phyloP scores from a whole-genome alignment of 345 rosid species.

The Rubroshorea leprosula region DNA sequence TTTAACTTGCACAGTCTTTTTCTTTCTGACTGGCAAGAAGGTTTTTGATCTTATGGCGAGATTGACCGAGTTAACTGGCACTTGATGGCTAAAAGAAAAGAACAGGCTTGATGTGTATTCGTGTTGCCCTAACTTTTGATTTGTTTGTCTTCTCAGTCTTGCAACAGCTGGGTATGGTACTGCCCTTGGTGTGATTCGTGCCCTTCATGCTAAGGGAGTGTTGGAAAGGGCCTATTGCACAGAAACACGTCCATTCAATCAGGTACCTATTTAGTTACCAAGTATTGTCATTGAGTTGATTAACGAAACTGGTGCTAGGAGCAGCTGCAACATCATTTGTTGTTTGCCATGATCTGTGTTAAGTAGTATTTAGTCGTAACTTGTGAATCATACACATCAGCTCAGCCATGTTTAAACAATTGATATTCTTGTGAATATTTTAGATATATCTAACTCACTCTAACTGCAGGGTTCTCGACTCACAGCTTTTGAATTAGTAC shows the following conservation, averaged over 20 bases:
- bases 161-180: slow-evolving; percentile 99
- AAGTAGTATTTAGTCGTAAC: no score
- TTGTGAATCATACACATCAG: neutral
- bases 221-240: slow-evolving; percentile 89
- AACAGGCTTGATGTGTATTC: no score
- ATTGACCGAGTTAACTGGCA: neutral
- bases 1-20: no score
- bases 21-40: no score
- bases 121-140: neutral
- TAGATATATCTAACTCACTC: neutral
- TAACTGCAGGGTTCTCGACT: slow-evolving; percentile 81
- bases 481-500: slow-evolving; percentile 91
- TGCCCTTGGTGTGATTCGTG: slow-evolving; percentile 87
- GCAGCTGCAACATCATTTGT: neutral
- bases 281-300: neutral
- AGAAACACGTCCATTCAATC: slow-evolving; percentile 97
- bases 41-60: no score
- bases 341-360: no score
- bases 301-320: neutral
- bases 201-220: slow-evolving; percentile 61
- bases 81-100: neutral
- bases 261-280: slow-evolving; percentile 37
- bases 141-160: slow-evolving; percentile 43
- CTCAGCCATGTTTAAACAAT: neutral
- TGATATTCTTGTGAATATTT: neutral